Base-by-base conservation (phyloP, 352 stramenopile species). In the Pythium vanterpoolii region DNA sequence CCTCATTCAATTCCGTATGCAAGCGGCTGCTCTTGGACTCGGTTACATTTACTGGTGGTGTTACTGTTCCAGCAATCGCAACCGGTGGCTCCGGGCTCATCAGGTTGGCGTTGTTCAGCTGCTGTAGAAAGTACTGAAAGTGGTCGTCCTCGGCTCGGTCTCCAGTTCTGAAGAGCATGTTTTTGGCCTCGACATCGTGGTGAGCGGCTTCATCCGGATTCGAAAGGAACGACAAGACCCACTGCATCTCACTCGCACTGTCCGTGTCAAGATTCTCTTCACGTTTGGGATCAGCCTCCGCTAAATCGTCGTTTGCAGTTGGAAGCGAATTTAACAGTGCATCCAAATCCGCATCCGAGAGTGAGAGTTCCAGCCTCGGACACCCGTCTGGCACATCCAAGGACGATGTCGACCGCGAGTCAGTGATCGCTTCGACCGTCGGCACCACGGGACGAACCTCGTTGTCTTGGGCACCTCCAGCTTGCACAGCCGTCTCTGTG, bases 111-210 rank as follows among this genome's bases (percentile, higher is more conserved):
- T 87, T 66, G 11, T 71, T 62, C 30, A 88, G 69, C 31, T 84
- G 74, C 39, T 83, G 76, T 14, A 90, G 42, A 34, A 90, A 90
- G 40, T 73, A 74, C 54, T 90, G 78, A 65, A 86, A 88, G 69
- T 88, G 86, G 61, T 90, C 80, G 38, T 90, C 77, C 3, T 88
- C 73, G 23, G 73, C 47, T 39, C 74, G 74, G 40, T 78, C 71
- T 2, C 13, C 14, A 11, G 49, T 30, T 19, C 46, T 69, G n/a
- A 51, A 62, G 19, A 83, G 39, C 45, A 88, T 56, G 52, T 75
- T 71, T 48, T 88, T 90, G 23, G 77, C 76, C 26, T 88, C 78
- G 3, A 58, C 69, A 43, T 90, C 80, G 4, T 72, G 64, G 21
- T 63, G 61, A 14, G 74, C 80, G 2, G 72, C 64, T 9, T 65